Evolutionary conservation across 2,329 filamentous ascomycete genomes (phyloP), one percentile per base, ranked within the genome.

Genomic region (Fusarium armeniacum): DNA sequence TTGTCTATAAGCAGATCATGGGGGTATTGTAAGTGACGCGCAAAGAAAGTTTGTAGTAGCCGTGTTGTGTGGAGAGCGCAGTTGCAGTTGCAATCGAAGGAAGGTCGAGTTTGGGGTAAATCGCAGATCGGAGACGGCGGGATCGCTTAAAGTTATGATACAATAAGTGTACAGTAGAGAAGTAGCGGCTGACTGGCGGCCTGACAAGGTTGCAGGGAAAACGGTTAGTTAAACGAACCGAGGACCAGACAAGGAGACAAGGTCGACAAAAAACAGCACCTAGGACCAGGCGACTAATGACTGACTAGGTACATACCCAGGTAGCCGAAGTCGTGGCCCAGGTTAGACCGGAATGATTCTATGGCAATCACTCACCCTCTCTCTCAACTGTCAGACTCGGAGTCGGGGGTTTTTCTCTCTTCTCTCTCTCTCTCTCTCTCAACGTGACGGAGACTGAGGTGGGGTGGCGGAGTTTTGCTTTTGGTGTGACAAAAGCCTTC

Each of bases 401-500:
- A 30, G 28, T 52, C 24, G 24, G 47, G 33, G 28, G 28, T 10
- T 35, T 51, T 16, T 50, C 13, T 44, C 22, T 40, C 11, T 40
- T 20, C 10, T 43, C 40, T 40, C 38, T 41, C 38, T 7, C 36
- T 10, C 13, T 24, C 40, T 51, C 24, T 28, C 49, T 51, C 58
- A 53, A 55, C 62, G 67, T 63, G 45, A 59, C 67, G 67, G 67
- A 68, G 58, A 40, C 57, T 60, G 47, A 44, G 51, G 67, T 70
- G 67, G 67, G 67, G 67, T 64, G 67, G 67, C 67, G 67, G 67
- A 70, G 67, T 69, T 58, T 62, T 58, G 65, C 50, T 35, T 40
- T 67, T 60, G 67, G 67, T 70, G 67, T 62, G 67, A 70, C 49
- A 52, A 52, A 24, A 52, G 24, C 40, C 54, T 65, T 35, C 60